Evolutionary conservation across 2,329 filamentous ascomycete species (phyloP), one percentile per base, ranked within the genome.

Genomic region (Clonostachys byssicola): DNA sequence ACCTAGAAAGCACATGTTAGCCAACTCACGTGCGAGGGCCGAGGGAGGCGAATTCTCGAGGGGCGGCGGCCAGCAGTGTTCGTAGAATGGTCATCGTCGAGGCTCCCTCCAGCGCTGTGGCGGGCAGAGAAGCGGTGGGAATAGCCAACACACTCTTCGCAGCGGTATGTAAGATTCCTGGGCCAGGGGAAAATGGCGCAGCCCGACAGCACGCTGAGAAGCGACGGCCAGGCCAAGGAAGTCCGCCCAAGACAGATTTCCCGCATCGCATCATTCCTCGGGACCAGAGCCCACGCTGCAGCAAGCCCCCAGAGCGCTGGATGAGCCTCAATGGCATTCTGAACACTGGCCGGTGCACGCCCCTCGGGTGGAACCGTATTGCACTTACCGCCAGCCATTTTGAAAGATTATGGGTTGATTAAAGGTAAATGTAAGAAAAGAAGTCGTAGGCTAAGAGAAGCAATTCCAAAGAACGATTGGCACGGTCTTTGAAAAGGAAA

Each of bases 1-100:
- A 81, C 91, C 92, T 96, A 45, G 34, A 52, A 47, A n/a, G 33
- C 40, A 43, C 23, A 30, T 30, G 23, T 52, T 44, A 34, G 44
- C 20, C 30, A 38, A 42, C 50, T 51, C 42, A 45, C 39, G 20
- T 40, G 35, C 39, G 12, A 20, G 12, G 23, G 23, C 23, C 8
- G 23, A 30, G 23, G 23, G 23, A 30, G 23, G 23, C 38, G 12
- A 40, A 40, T n/a, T 40, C 38, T 40, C 17, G 17, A 12, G 8
- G 12, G 38, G 17, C 5, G 38, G n/a, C n/a, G 13, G n/a, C 38
- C n/a, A n/a, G 9, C 23, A 6, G 9, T 30, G 23, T 30, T 30
- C 23, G 23, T 10, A 10, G 23, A 30, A 30, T 30, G 23, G 23
- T 30, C 23, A 30, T 30, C 38, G 38, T n/a, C n/a, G 23, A 30